Base-by-base conservation (phyloP, 164 flowering plant species). In the Vitis riparia region DNA sequence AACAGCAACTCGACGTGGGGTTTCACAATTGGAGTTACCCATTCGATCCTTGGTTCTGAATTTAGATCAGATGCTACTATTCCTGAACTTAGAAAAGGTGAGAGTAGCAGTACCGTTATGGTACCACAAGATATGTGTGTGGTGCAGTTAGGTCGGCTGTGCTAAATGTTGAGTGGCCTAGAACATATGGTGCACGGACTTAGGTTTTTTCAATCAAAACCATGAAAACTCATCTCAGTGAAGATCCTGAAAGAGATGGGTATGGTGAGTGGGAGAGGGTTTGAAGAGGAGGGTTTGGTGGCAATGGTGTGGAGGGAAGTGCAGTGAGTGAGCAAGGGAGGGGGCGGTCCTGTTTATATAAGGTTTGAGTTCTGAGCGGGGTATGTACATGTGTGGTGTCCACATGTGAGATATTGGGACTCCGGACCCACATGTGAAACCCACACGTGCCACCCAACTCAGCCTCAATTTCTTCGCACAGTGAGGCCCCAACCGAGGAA, bases 1-100 rank as follows among this genome's bases (percentile, higher is more conserved):
- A 7, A 85, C 66, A 1, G 71, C 71, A 0, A 84, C 92, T 0
- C 72, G 73, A 58, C 70, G 79, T 2, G 73, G 61, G 63, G 79
- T 37, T 23, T 73, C 76, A 29, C 29, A 57, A 52, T 77, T 75
- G 7, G 66, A 56, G 66, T 71, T 81, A 16, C 76, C 81, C 83
- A 71, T 37, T 37, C 44, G 44, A 37, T 3, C 44, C 7, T 37
- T 37, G 44, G 44, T 37, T 37, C 7, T 37, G 44, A 37, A 3
- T 37, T 37, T 37, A 23, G 27, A 23, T 23, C 27, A 23, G 27
- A 23, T 23, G 27, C 27, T 0, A 23, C 37, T 9, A 8, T 1
- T 11, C 19, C 3, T 59, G 27, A 9, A 17, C 11, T n/a, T 53
- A 9, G n/a, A 53, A 14, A 53, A 13, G 56, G n/a, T 5, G 15